Evolutionary conservation across 2,329 filamentous ascomycete species (phyloP), one percentile per base, ranked within the genome.

Genomic region (Curvularia spicifera): DNA sequence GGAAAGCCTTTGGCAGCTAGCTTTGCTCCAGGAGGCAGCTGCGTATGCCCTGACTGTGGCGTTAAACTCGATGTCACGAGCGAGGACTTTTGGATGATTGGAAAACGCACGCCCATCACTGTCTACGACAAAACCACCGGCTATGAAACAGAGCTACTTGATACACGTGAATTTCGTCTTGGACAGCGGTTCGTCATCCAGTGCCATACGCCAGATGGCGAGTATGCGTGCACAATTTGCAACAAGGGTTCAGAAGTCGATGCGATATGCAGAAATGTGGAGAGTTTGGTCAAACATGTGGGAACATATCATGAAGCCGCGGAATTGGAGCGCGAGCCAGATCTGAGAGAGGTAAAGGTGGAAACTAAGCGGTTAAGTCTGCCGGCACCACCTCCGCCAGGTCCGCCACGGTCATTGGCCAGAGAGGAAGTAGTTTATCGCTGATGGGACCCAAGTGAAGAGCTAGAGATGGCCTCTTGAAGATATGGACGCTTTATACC

Each of bases 31-130:
- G 72, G 74, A 20, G 72, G 72, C 4, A 60, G 61, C 26, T 72
- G 70, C 26, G 54, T 65, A 35, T 77, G 74, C 49, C 73, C 73
- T 0, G 67, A 56, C 3, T 78, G 75, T 56, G 67, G 67, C 3
- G 35, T 69, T 0, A 63, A 53, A 1, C 58, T 77, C 39, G 67
- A 65, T 45, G 72, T 71, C 3, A 68, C 71, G 1, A 56, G 68
- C 5, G 70, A 73, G n/a, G 75, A 77, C 51, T 75, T 75, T 60
- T 78, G 75, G 75, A 68, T 72, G 60, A 77, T 78, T 13, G 71
- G 71, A 18, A 78, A 77, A 51, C 65, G 72, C 24, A 71, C 66
- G 10, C 71, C 73, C 0, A 44, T 71, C 10, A 60, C 68, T 6
- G 53, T 75, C 10, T 29, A 62, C 4, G 68, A 72, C 12, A 59